Percentiles rank a stretch among this genome's conserved stretches.
Evolutionary conservation across 345 rosid species (phyloP).

Genomic region (Hibiscus tridactylites): DNA sequence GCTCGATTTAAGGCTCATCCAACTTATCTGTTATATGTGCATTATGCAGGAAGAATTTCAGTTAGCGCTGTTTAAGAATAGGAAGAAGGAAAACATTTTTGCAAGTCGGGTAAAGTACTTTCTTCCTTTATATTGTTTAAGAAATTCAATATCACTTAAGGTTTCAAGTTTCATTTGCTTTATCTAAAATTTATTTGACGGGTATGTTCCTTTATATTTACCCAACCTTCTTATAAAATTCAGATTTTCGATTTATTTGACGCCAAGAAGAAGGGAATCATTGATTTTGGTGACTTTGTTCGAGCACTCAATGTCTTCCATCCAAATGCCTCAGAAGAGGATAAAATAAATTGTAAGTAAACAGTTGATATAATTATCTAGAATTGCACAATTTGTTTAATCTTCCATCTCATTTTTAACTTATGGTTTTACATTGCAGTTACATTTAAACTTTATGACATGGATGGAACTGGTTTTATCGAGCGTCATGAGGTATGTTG

Average conservation of each 20-base stretch:
- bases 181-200: neutral
- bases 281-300: no score
- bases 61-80: slow-evolving; percentile 85
- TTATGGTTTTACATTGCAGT: slow-evolving; percentile 40
- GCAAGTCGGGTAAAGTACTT: slow-evolving; percentile 64
- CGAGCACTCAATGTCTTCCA: no score
- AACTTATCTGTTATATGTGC: slow-evolving; percentile 19
- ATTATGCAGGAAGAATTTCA: slow-evolving; percentile 79
- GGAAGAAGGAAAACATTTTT: slow-evolving; percentile 86
- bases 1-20: neutral
- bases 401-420: neutral
- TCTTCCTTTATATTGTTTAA: neutral
- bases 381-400: neutral
- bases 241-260: neutral
- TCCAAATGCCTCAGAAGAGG: no score
- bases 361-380: neutral
- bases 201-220: neutral
- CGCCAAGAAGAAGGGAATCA: no score
- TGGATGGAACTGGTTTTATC: slow-evolving; percentile 82
- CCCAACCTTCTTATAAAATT: slow-evolving; percentile 7
- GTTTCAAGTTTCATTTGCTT: neutral
- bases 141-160: neutral
- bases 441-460: slow-evolving; percentile 88
- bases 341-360: no score
- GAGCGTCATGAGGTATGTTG: slow-evolving; percentile 86